These are phyloP conservation scores for Ganoderma boninense DNA, from an alignment of 1,284 basidiomycete genomes.

Conservation along the genomic window DNA sequence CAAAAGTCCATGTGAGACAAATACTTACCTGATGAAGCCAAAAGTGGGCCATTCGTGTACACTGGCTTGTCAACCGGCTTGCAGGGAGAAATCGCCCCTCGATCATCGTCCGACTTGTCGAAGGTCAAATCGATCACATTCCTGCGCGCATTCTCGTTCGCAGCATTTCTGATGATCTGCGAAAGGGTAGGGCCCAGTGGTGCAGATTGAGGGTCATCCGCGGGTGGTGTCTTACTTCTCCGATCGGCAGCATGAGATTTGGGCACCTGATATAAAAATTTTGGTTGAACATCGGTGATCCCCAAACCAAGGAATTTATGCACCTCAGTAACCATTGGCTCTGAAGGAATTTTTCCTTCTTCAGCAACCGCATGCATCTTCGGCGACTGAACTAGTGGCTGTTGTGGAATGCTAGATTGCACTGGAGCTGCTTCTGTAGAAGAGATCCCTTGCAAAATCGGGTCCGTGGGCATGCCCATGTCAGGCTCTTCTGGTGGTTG, in stretches of 20 bases:
- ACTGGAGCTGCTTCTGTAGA: neutral
- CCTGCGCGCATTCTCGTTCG: constrained; percentile 15
- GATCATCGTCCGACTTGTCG: constrained; percentile 23
- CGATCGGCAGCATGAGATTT: neutral
- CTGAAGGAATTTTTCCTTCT: neutral
- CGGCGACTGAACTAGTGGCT: neutral
- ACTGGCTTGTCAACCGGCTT: neutral
- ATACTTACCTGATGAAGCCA: neutral
- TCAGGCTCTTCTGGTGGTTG: neutral
- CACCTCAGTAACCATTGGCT: neutral
- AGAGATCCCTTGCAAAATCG: neutral
- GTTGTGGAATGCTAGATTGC: neutral
- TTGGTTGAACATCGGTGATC: neutral
- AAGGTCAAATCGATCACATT: constrained; percentile 30
- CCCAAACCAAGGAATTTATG: neutral
- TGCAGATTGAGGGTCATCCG: neutral
- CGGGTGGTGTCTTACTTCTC: constrained; percentile 7
- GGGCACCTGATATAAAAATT: neutral
- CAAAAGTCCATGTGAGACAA: too few relatives aligned
- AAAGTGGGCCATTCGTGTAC: neutral
- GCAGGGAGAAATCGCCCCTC: neutral
- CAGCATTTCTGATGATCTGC: constrained; percentile 26
- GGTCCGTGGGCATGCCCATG: neutral
- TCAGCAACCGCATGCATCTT: neutral
- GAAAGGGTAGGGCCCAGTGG: constrained; percentile 18